Percentiles rank a stretch among this genome's conserved stretches.
phyloP scores from a whole-genome alignment of 1,284 basidiomycete genomes.

The Ustilago hordei region DNA sequence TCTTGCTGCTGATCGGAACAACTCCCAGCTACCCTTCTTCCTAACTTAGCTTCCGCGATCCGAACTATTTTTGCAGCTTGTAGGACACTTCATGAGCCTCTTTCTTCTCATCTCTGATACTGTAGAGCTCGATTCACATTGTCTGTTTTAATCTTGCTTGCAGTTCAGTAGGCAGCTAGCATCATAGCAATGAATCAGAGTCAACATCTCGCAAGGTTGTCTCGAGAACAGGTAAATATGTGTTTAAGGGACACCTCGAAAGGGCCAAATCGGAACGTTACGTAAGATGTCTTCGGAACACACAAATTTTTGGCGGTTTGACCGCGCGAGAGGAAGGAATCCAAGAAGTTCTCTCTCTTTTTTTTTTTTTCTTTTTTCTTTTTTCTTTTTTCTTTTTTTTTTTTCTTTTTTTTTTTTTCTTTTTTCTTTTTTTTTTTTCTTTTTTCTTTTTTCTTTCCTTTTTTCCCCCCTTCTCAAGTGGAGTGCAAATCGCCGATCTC shows the following conservation, averaged over 20 bases:
- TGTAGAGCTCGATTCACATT: not conserved
- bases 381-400: too few species aligned
- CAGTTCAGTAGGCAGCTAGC: not conserved
- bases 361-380: not conserved
- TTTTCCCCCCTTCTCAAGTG: not conserved
- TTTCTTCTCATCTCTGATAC: not conserved
- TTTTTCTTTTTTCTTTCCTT: too few species aligned
- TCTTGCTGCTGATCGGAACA: not conserved
- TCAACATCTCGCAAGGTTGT: not conserved
- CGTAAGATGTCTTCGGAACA: slow-evolving; percentile 11
- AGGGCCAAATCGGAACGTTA: slow-evolving; percentile 20
- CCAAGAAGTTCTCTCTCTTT: slow-evolving; percentile 7
- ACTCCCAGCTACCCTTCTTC: too few species aligned
- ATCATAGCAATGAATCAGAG: not conserved
- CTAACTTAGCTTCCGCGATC: slow-evolving; percentile 21
- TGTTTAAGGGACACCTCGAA: not conserved
- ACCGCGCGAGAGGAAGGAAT: slow-evolving; percentile 30
- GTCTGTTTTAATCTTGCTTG: not conserved
- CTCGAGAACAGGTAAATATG: not conserved
- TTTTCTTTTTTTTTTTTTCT: too few species aligned
- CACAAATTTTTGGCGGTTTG: slow-evolving; percentile 30
- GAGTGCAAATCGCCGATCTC: slow-evolving; percentile 11
- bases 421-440: not conserved
- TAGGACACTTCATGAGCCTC: not conserved
- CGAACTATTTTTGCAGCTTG: slow-evolving; percentile 35